Evolutionary conservation across 768 basidiomycete genomes (phyloP), one percentile per base, ranked within the genome.

Genomic region (Lanmaoa rubissima): DNA sequence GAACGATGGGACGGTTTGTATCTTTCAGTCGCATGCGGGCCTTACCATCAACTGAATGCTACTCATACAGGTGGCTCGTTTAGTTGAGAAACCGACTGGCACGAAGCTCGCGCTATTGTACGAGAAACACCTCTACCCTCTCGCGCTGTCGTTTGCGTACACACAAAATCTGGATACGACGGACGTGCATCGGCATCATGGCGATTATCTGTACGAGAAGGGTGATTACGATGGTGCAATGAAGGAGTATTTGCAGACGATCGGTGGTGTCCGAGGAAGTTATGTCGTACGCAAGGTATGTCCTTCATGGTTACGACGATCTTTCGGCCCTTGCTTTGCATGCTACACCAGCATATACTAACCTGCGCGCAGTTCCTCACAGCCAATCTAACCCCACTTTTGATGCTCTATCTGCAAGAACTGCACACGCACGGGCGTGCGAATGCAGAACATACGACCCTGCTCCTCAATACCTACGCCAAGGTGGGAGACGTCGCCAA

Each of bases 391-490:
- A 97, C 98, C 53, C 90, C 94, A 60, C 94, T 95, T 68, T 87
- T 99, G 51, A 94, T 92, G 32, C 91, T 91, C 1, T 99, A 98
- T 71, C 81, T 99, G 0, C 95, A 98, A 80, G 95, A 96, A 69
- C 78, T 99, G 0, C 97, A 99, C 68, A 80, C 90, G 1, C 79
- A 87, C 1, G 89, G 91, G 0, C 84, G 96, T 7, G 96, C 97
- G 31, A 98, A 96, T 65, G 85, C 93, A 0, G 95, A 98, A 65
- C 96, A 98, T 67, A 99, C 97, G 0, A 98, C 97, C 0, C 85
- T 99, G 9, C 82, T 99, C 4, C 83, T 99, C 26, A 98, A 98
- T 69, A 94, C 95, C 7, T 98, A 97, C 73, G 97, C 97, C 50
- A 98, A 98, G 69, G 87, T 97, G 21, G 92, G 94, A 58, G 97